Percentiles rank a stretch among this genome's conserved stretches.
Evolutionary conservation across 2,329 filamentous ascomycete genomes (phyloP).

Genomic region (Stachybotrys chlorohalonatus): DNA sequence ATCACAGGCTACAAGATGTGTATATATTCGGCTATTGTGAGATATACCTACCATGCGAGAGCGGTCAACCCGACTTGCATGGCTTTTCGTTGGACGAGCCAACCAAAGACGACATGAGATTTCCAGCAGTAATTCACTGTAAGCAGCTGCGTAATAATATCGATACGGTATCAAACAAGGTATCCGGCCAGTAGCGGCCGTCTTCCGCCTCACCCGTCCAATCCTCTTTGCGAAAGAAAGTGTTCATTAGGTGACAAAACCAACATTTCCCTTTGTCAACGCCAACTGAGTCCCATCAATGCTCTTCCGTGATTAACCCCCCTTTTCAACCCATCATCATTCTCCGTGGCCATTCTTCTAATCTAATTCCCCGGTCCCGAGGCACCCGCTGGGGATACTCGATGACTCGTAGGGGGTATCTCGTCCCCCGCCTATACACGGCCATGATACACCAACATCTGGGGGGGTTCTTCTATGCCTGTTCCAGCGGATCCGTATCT

Average conservation of each 20-base stretch:
- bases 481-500: conserved; percentile 57
- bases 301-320: background rate
- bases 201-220: background rate
- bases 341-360: background rate
- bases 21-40: no score
- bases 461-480: conserved; percentile 10
- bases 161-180: conserved; percentile 16
- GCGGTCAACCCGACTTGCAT: no score
- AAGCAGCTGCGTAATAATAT: background rate
- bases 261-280: conserved; percentile 11
- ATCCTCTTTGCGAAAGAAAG: background rate
- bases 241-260: conserved; percentile 9
- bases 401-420: no score
- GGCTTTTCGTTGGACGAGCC: no score
- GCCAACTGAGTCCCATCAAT: conserved; percentile 2
- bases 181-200: conserved; percentile 26
- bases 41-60: no score
- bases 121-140: no score
- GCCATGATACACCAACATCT: background rate
- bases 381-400: no score
- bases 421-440: background rate
- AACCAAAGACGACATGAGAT: no score
- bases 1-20: no score
- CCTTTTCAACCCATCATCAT: background rate
- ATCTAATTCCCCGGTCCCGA: background rate